Base-by-base conservation (phyloP, 768 basidiomycete genomes). In the Hypholoma sublateritium region DNA sequence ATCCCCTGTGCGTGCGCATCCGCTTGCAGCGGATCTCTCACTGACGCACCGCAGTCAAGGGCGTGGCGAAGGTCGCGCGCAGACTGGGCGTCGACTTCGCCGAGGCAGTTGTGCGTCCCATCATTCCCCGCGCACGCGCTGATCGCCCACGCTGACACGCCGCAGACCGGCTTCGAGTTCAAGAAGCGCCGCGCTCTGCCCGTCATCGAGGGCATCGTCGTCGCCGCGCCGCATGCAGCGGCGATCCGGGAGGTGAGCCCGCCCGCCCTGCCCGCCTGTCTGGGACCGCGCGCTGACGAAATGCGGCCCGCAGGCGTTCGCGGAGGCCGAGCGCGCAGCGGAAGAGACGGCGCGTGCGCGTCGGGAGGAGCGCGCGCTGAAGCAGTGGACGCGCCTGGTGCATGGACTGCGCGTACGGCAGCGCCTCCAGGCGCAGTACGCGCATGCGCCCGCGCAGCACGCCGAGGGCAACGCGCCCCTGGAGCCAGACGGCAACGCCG, bases 131-230 rank as follows among this genome's bases (percentile, higher is more conserved):
- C 35, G 22, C 5, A 16, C 14, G 25, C 47, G 46, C n/a, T 55
- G 28, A 32, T 32, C 28, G 28, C 28, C 28, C 28, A 32, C n/a
- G n/a, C 28, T 32, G 28, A 32, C 28, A 32, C 28, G 6, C 28
- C 28, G 28, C 51, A 98, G 95, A 93, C 87, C 56, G 91, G 95
- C 13, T 99, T 98, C 70, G 96, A 98, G 71, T 99, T 98, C 76
- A 93, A 87, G 68, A 95, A 95, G 70, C 87, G 91, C 32, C 82
- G 89, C 50, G 96, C 97, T 0, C 84, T 84, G 57, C 96, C 96
- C 3, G 77, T 93, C 57, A 75, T 96, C 32, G 83, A 87, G 52
- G 96, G 96, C 11, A 80, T 99, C 2, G 94, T 98, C 24, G 79
- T 93, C 24, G 92, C 95, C 14, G 78, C 78, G 37, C 94, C 95